phyloP scores from a whole-genome alignment of 1,139 yeast genomes.

The Geotrichum phurueaensis region DNA sequence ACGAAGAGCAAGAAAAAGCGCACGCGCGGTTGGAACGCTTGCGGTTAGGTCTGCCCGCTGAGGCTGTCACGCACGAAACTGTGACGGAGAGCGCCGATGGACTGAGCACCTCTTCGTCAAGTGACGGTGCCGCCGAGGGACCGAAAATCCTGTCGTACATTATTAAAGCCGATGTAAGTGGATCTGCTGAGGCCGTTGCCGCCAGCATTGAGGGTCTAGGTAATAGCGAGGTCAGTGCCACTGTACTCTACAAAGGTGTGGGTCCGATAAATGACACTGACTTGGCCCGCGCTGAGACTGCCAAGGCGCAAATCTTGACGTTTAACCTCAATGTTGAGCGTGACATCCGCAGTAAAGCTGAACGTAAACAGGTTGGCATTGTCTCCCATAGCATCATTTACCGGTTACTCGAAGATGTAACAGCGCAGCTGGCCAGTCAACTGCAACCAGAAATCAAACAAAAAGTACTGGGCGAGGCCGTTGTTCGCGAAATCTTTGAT shows the following conservation, averaged over 20 bases:
- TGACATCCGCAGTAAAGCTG: slow-evolving; percentile 57
- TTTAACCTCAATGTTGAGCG: slow-evolving; percentile 72
- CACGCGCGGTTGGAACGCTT: slow-evolving; percentile 31
- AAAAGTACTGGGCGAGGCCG: slow-evolving; percentile 63
- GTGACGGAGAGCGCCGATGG: slow-evolving; percentile 23
- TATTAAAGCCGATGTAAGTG: slow-evolving; percentile 83
- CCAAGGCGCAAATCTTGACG: slow-evolving; percentile 67
- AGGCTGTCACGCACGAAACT: slow-evolving; percentile 31
- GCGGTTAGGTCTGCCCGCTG: slow-evolving; percentile 32
- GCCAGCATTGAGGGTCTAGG: slow-evolving; percentile 80
- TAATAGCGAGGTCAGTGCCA: slow-evolving; percentile 71
- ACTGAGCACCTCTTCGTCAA: slow-evolving; percentile 19
- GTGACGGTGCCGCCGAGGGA: slow-evolving; percentile 33
- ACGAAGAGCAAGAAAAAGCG: slow-evolving; percentile 40
- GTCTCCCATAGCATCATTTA: slow-evolving; percentile 75
- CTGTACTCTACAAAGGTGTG: slow-evolving; percentile 66
- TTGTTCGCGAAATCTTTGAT: slow-evolving; percentile 64
- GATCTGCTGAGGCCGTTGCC: slow-evolving; percentile 56
- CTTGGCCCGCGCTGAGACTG: slow-evolving; percentile 69
- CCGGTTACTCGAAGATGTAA: slow-evolving; percentile 78
- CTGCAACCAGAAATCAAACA: slow-evolving; percentile 65
- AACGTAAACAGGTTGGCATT: slow-evolving; percentile 52
- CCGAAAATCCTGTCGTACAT: slow-evolving; percentile 51
- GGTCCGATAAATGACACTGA: slow-evolving; percentile 85
- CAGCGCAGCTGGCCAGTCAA: slow-evolving; percentile 53